Conservation (phyloP, 352 stramenopile species). For the Pelagophyceae sp. region DNA sequence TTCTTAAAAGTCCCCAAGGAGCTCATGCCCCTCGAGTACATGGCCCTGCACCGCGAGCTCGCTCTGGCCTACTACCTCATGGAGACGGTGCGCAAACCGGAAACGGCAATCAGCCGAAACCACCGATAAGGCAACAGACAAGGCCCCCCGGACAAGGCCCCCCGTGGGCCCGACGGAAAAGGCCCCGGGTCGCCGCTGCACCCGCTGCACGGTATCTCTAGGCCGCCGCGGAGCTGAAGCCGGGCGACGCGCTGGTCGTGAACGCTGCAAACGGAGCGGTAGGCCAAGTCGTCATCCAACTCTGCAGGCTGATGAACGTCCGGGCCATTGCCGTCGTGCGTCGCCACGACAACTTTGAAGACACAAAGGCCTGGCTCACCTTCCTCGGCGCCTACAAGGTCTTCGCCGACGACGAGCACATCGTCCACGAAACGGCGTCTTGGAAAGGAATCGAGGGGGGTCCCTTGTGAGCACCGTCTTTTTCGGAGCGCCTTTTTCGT, state of each 20-base stretch:
- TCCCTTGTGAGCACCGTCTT: no score
- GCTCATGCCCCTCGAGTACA: slow-evolving; percentile 16
- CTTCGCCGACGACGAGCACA: neutral
- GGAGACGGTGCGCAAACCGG: no score
- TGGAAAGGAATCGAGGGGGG: no score
- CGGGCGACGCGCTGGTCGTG: slow-evolving; percentile 8
- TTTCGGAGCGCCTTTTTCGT: no score
- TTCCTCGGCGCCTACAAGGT: slow-evolving; percentile 2
- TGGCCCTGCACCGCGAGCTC: slow-evolving; percentile 3
- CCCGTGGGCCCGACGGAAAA: no score
- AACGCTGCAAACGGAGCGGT: slow-evolving; percentile 15
- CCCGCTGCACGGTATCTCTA: no score
- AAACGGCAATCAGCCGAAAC: no score
- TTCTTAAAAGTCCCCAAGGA: neutral
- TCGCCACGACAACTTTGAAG: neutral
- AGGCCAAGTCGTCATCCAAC: slow-evolving; percentile 15
- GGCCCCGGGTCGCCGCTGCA: no score
- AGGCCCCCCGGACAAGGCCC: no score
- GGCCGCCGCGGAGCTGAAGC: slow-evolving; percentile 4
- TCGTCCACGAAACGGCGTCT: no score
- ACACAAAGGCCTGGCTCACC: slow-evolving; percentile 16
- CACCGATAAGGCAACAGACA: no score
- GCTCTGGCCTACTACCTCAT: slow-evolving; percentile 8
- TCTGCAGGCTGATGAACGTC: slow-evolving; percentile 12
- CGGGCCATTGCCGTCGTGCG: neutral